A percentile compares a stretch with the other conserved stretches of the same genome.
Conservation (phyloP, 2,329 filamentous ascomycete species). For the Apiospora malaysiana region DNA sequence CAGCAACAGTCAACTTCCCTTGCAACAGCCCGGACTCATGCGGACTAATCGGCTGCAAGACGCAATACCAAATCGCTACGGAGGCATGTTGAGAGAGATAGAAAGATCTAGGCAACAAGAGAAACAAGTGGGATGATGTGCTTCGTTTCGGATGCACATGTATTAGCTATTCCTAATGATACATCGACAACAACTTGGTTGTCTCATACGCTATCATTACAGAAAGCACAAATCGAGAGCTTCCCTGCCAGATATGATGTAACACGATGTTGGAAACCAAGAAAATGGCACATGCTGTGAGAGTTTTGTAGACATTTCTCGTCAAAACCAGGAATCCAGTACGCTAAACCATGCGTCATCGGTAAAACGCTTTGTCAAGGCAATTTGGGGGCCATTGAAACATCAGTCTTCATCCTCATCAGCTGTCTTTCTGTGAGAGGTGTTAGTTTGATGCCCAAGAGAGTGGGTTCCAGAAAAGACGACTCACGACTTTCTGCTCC, state of each 20-base stretch:
- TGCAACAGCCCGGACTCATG: conserved; percentile 19
- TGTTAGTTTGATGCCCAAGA: neutral
- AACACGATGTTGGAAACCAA: neutral
- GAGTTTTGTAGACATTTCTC: neutral
- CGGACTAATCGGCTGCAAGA: conserved; percentile 5
- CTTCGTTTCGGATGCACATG: neutral
- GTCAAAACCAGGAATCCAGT: neutral
- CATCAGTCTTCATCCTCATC: neutral
- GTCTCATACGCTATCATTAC: neutral
- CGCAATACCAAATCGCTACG: conserved; percentile 13
- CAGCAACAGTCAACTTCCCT: conserved; percentile 18
- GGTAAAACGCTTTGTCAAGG: neutral
- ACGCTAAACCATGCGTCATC: neutral
- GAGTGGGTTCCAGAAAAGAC: neutral
- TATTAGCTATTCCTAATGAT: neutral
- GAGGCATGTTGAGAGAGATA: neutral
- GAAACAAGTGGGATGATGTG: neutral
- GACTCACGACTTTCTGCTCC: conserved; percentile 21
- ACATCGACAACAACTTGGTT: neutral
- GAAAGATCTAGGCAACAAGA: neutral
- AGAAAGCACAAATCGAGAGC: neutral
- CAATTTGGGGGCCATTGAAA: neutral
- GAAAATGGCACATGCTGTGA: neutral
- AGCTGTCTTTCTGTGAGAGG: neutral
- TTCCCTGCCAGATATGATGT: neutral